These are phyloP conservation scores for Ostreobium quekettii DNA, from an alignment of 139 green algal species.

Conservation along the genomic window DNA sequence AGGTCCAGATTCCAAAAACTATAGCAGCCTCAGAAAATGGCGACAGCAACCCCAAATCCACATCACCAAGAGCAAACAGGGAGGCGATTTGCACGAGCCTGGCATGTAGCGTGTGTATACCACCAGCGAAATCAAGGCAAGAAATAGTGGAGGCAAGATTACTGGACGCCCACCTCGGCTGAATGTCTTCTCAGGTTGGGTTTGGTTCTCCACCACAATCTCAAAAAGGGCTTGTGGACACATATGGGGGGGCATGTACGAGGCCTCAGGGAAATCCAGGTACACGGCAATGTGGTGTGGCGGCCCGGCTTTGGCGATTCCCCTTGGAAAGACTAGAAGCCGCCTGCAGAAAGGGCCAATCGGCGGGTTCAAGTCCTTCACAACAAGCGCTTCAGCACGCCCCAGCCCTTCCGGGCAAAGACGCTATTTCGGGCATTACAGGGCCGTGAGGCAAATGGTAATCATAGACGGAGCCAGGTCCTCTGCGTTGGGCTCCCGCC, in stretches of 20 bases:
- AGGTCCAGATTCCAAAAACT: too few relatives aligned
- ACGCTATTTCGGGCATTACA: neutral
- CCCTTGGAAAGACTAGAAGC: conserved; percentile 60
- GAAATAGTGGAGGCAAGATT: too few relatives aligned
- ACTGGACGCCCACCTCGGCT: neutral
- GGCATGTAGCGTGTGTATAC: too few relatives aligned
- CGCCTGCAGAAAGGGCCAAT: conserved; percentile 44
- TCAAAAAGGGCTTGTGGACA: conserved; percentile 65
- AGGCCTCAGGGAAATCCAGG: conserved; percentile 60
- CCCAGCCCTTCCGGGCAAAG: too few relatives aligned
- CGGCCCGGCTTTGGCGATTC: conserved; percentile 33
- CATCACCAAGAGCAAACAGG: too few relatives aligned
- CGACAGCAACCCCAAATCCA: too few relatives aligned
- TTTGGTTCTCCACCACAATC: conserved; percentile 66
- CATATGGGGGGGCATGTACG: conserved; percentile 40
- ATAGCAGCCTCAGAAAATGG: too few relatives aligned
- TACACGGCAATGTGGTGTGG: conserved; percentile 48
- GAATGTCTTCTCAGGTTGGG: conserved; percentile 32
- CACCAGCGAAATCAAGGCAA: too few relatives aligned
- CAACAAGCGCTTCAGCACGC: too few relatives aligned
- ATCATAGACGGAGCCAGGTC: neutral
- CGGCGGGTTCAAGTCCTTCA: neutral
- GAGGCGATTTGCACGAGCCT: too few relatives aligned
- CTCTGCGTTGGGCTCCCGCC: too few relatives aligned
- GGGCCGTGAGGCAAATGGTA: neutral